Percentiles rank a stretch among this genome's conserved stretches.
phyloP scores from a whole-genome alignment of 108 stramenopile genomes.

The Mayamaea pseudoterrestris region DNA sequence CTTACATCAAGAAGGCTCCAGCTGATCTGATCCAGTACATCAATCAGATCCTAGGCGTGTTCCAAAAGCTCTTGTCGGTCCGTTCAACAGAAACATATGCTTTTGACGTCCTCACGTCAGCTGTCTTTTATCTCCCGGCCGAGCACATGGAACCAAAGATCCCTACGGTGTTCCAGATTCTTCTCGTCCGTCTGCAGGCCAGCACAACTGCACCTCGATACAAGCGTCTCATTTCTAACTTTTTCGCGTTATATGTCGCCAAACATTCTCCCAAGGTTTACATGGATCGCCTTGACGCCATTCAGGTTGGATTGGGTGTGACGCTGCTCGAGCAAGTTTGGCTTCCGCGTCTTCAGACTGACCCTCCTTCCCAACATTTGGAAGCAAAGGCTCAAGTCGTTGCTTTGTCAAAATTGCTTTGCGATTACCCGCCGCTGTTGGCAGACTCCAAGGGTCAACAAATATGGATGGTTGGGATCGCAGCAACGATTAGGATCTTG shows the following conservation, averaged over 20 bases:
- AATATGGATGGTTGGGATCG: slow-evolving; percentile 35
- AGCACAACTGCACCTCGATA: slow-evolving; percentile 41
- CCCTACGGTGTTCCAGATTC: slow-evolving; percentile 45
- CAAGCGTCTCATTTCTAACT: slow-evolving; percentile 31
- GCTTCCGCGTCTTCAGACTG: slow-evolving; percentile 42
- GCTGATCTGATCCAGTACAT: slow-evolving; percentile 42
- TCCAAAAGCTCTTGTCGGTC: slow-evolving; percentile 83
- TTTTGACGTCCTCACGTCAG: slow-evolving; percentile 61
- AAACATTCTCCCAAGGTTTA: slow-evolving; percentile 42
- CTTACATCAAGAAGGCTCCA: slow-evolving; percentile 75
- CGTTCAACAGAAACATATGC: slow-evolving; percentile 55
- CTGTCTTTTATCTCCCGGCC: slow-evolving; percentile 47
- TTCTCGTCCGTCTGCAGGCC: slow-evolving; percentile 55
- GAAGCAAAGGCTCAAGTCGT: slow-evolving; percentile 65
- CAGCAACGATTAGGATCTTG: slow-evolving; percentile 31
- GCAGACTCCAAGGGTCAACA: slow-evolving; percentile 30
- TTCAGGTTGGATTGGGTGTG: slow-evolving; percentile 49
- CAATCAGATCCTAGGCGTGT: slow-evolving; percentile 46
- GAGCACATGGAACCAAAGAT: slow-evolving; percentile 37
- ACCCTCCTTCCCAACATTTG: slow-evolving; percentile 27
- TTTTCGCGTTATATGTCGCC: slow-evolving; percentile 66
- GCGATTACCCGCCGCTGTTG: slow-evolving; percentile 55
- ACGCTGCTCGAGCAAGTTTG: slow-evolving; percentile 53
- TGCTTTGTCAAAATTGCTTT: slow-evolving; percentile 52
- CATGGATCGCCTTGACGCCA: slow-evolving; percentile 32